phyloP scores from a whole-genome alignment of 1,139 yeast genomes.

The Nadsonia commutata region DNA sequence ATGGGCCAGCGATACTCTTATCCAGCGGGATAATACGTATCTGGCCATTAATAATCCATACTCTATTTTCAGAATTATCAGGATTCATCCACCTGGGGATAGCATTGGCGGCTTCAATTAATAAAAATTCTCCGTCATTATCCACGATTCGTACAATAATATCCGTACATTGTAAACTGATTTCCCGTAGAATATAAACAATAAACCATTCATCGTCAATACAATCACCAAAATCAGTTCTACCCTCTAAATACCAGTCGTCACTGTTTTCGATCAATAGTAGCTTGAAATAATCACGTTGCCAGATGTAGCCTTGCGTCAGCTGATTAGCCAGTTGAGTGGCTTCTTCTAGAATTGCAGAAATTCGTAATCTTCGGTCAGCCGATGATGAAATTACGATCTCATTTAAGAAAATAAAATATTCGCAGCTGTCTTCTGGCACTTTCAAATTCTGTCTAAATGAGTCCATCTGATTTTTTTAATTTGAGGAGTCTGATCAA shows the following conservation, averaged over 20 bases:
- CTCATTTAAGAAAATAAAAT: neutral
- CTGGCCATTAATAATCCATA: conserved; percentile 16
- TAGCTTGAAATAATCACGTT: conserved; percentile 14
- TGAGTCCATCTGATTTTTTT: too few species aligned
- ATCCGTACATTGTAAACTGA: conserved; percentile 24
- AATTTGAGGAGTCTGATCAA: too few species aligned
- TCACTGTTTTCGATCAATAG: conserved; percentile 2
- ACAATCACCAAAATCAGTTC: conserved; percentile 30
- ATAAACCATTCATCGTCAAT: conserved; percentile 35
- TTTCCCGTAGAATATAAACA: conserved; percentile 26
- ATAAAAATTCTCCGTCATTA: conserved; percentile 41
- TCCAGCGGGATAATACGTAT: conserved; percentile 13
- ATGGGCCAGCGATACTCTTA: conserved; percentile 6
- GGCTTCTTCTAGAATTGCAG: conserved; percentile 1
- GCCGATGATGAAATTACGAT: neutral
- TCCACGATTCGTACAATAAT: conserved; percentile 37
- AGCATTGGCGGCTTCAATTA: conserved; percentile 33
- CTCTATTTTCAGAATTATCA: conserved; percentile 27
- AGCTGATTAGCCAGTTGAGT: neutral
- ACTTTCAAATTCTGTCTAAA: neutral
- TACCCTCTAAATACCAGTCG: conserved; percentile 26
- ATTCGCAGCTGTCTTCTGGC: neutral
- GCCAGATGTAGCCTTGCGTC: conserved; percentile 15
- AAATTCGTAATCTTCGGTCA: neutral
- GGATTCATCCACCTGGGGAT: conserved; percentile 35